Evolutionary conservation across 192 early-diverging fungal species (phyloP), one percentile per base, ranked within the genome.

Genomic region (Coemansia sp.): DNA sequence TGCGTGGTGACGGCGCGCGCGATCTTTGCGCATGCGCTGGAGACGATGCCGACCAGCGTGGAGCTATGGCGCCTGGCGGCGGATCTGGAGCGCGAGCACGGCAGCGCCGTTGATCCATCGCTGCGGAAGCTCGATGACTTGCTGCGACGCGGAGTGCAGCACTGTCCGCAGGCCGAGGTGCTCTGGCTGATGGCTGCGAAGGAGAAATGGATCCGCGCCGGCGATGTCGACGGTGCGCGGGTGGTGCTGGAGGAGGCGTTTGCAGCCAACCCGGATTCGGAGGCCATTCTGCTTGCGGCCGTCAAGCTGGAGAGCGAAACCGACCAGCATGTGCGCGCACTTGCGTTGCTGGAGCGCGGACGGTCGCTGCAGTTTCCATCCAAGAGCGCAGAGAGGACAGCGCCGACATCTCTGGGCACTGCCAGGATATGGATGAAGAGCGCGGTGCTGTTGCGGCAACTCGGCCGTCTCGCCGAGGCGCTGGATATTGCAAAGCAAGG

Each of bases 171-270:
- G 45, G 91, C 90, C 18, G 95, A 99, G 75, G 85, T 93, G 3
- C 81, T 99, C 52, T 99, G 97, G 97, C 85, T 99, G 37, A 98
- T 98, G 92, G 91, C 87, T 0, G 97, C 97, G 37, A 97, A 98
- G 72, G 94, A 97, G 57, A 93, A 92, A 73, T 98, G 97, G 97
- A 61, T 89, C 16, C 40, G 37, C 5, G 85, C 86, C 12, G 89
- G 90, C 7, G 90, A 96, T 71, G 85, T 99, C 15, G 82, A 85
- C 6, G 92, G 88, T 22, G 97, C 96, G 11, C 90, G 94, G 36
- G 78, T 71, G 13, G 93, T 97, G 61, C 84, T 99, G 18, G 91
- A 88, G 41, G 86, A 88, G 58, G 96, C 96, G 6, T 96, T 95
- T 78, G 85, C 85, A 10, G 95, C 96, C 5, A 97, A 98, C 72